Evolutionary conservation across 345 rosid species (phyloP).

Genomic region (Eucalyptus grandis): DNA sequence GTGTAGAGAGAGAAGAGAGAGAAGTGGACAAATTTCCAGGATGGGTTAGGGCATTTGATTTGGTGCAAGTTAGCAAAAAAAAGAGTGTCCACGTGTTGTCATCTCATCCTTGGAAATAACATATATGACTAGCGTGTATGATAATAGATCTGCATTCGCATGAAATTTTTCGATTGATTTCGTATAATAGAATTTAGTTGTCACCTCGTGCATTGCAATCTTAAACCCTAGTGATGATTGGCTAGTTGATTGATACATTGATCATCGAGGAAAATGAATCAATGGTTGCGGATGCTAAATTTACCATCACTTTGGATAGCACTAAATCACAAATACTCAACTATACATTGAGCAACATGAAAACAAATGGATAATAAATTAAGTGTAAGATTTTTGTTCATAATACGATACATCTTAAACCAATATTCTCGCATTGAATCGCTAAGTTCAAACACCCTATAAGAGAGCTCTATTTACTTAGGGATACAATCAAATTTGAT

Average conservation of each 20-base stretch:
- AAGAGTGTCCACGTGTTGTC: not conserved
- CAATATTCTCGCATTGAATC: accelerated
- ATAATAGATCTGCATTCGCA: not conserved
- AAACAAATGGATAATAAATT: not conserved
- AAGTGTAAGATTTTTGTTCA: not conserved
- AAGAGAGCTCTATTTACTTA: not conserved
- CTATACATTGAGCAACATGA: not conserved
- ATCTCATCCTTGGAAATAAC: not conserved
- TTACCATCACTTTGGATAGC: not conserved
- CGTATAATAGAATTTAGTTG: accelerated
- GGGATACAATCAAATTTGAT: not conserved
- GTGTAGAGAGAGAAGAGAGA: not conserved
- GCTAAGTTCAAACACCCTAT: not conserved
- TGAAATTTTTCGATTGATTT: accelerated
- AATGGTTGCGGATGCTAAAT: not conserved
- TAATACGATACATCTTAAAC: not conserved
- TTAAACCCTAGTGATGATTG: not conserved
- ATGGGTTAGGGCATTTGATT: not conserved
- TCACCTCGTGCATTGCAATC: not conserved
- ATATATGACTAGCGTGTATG: accelerated
- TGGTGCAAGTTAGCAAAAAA: not conserved
- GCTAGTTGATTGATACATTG: not conserved
- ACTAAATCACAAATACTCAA: not conserved
- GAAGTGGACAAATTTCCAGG: not conserved
- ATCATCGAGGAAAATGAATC: not conserved